Evolutionary conservation across 1,284 basidiomycete species (phyloP).

Genomic region (Apiotrichum gamsii): DNA sequence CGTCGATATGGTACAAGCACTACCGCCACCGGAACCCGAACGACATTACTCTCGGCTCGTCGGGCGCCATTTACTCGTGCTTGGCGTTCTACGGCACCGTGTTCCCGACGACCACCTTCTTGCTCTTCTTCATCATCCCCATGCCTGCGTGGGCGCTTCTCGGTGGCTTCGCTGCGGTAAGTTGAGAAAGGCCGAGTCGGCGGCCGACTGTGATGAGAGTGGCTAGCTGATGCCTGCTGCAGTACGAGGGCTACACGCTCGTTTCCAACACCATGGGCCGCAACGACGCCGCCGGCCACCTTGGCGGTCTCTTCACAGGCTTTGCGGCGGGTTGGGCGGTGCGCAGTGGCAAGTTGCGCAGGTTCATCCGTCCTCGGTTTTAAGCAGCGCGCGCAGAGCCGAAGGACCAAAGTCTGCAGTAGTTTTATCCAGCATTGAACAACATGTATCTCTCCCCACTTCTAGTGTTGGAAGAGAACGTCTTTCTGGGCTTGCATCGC

Average conservation of each 20-base stretch:
- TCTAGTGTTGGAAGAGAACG: no score
- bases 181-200: no score
- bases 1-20: conserved; percentile 49
- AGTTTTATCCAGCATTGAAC: no score
- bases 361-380: no score
- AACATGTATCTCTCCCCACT: no score
- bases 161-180: conserved; percentile 60
- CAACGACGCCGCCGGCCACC: conserved; percentile 68
- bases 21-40: not conserved
- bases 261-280: conserved; percentile 3
- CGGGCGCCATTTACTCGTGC: conserved; percentile 45
- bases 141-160: conserved; percentile 76
- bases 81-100: conserved; percentile 63
- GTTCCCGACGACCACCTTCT: conserved; percentile 62
- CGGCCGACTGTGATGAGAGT: no score
- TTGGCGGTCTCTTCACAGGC: conserved; percentile 69
- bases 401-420: no score
- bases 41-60: conserved; percentile 58
- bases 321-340: conserved; percentile 53
- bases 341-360: conserved; percentile 4
- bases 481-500: no score
- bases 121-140: conserved; percentile 76
- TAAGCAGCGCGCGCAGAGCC: no score
- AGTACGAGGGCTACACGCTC: conserved; percentile 11
- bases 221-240: not conserved